Base-by-base conservation (phyloP, 495 filamentous ascomycete genomes). In the Immersiella caudata region DNA sequence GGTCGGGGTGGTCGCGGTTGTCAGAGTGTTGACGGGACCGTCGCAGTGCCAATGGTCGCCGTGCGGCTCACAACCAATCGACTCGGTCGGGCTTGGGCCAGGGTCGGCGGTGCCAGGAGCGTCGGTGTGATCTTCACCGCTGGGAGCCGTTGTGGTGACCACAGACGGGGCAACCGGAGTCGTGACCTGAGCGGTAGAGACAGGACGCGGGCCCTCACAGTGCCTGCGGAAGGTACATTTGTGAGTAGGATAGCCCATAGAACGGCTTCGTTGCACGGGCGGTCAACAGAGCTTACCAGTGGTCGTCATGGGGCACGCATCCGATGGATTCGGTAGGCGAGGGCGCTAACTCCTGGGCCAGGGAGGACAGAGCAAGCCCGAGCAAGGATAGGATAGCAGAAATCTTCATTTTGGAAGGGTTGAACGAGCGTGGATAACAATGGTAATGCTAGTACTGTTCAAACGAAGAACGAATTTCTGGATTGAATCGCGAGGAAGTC, bases 261-360 rank as follows among this genome's bases (percentile, higher is more conserved):
- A n/a, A n/a, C n/a, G n/a, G n/a, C n/a, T n/a, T n/a, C n/a, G n/a
- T n/a, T n/a, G n/a, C n/a, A n/a, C n/a, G n/a, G n/a, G n/a, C n/a
- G 50, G 50, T 6, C 50, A 54, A 54, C 6, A 54, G 6, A 54
- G 6, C 50, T 54, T 18, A 54, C 50, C 50, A 54, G 50, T 54
- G 50, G 50, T 54, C 50, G n/a, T 54, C 50, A 18, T 54, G 50
- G 50, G 50, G 50, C 50, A 54, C 50, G 50, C 50, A 54, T 6
- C 50, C 50, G 16, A 54, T 54, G 50, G 50, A 54, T 54, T 54
- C 50, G 5, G 50, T 54, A 54, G 50, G 50, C 50, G 50, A 54
- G 6, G 50, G 50, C 50, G 50, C 50, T 18, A 54, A 18, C 6
- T 6, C 4, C 50, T 54, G 50, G 21, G 6, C 50, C 50, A 54